Evolutionary conservation across 768 basidiomycete species (phyloP), one percentile per base, ranked within the genome.

Genomic region (Pulveroboletus ravenelii): DNA sequence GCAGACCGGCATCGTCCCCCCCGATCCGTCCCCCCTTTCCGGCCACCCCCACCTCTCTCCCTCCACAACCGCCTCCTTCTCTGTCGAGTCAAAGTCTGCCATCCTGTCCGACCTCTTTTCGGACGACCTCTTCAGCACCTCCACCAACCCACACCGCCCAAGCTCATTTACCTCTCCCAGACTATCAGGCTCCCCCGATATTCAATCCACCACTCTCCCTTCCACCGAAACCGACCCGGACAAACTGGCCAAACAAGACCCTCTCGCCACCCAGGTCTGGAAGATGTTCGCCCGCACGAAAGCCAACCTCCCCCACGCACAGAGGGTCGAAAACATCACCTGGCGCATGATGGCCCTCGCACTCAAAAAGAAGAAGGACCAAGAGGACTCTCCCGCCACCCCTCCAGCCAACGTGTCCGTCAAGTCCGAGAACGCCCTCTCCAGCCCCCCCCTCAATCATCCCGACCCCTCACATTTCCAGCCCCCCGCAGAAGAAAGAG

Each of bases 261-360:
- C 93, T 7, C 76, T 96, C 18, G 93, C 93, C 1, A 88, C 94
- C 1, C 93, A 97, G 71, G 89, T 98, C 29, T 98, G 95, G 95
- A 92, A 86, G 73, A 89, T 97, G 80, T 98, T 90, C 63, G 84
- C 92, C 32, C 83, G 89, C 53, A 89, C 87, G 41, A 93, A 93
- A 71, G 88, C 87, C n/a, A 80, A 78, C 30, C 71, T 95, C 50
- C 93, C 94, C 29, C 91, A 95, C 64, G 91, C 89, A 0, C 90
- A 93, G 70, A 74, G 94, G 62, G 93, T 99, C 91, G 96, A 98
- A 73, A 98, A 97, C 64, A 68, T 98, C 48, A 96, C 94, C 1
- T 97, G 95, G 95, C 74, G 96, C 52, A 90, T 98, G 93, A 97
- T 97, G 94, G 88, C 93, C 23, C 74, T 99, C 64, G 91, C 89